phyloP scores from a whole-genome alignment of 2,329 filamentous ascomycete genomes.

The Pseudogymnoascus sp. region DNA sequence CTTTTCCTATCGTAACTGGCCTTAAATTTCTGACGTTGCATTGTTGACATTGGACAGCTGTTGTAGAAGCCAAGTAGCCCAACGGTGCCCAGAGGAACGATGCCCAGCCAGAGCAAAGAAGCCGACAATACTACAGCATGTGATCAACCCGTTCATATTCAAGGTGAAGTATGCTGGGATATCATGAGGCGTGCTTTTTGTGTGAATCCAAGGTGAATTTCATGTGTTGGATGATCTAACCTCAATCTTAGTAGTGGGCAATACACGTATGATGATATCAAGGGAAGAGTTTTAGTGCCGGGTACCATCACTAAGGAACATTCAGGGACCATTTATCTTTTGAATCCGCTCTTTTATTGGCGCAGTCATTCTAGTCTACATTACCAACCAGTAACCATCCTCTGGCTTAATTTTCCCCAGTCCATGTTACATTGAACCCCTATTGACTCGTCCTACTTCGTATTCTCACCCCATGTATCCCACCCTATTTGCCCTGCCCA shows the following conservation, averaged over 20 bases:
- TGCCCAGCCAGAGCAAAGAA: neutral
- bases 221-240: neutral
- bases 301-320: neutral
- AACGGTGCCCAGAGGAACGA: neutral
- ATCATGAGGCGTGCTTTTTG: neutral
- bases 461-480: neutral
- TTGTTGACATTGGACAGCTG: neutral
- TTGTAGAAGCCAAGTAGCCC: neutral
- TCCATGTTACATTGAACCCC: neutral
- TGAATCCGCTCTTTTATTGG: neutral
- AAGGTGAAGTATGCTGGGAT: neutral
- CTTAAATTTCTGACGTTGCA: neutral
- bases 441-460: neutral
- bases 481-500: neutral
- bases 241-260: neutral
- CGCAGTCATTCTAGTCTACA: neutral
- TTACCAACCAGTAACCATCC: neutral
- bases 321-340: neutral
- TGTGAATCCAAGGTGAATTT: neutral
- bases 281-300: neutral
- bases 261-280: neutral
- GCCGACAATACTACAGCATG: neutral
- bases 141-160: neutral
- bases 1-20: neutral
- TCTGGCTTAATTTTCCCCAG: neutral